A percentile compares a stretch with the other conserved stretches of the same genome.
Evolutionary conservation across 331 rosid genomes (phyloP).

Genomic region (Saraca asoca): DNA sequence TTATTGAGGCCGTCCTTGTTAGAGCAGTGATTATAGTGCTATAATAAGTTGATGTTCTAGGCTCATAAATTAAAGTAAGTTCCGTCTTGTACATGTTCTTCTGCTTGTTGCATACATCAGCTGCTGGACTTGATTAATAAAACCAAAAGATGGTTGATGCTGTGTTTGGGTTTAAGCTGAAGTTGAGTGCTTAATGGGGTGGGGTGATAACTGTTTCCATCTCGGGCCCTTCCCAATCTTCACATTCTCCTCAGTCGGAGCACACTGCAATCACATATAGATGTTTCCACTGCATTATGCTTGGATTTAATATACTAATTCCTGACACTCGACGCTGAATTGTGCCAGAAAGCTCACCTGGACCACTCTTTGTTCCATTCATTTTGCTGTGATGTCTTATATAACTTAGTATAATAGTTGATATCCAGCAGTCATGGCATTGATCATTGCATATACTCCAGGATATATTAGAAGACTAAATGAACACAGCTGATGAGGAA

Average conservation of each 20-base stretch:
- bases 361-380: neutral
- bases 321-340: slow-evolving; percentile 9
- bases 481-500: neutral
- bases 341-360: slow-evolving; percentile 11
- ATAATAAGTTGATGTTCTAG: slow-evolving; percentile 36
- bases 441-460: neutral
- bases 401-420: slow-evolving; percentile 11
- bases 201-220: no score
- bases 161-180: no score
- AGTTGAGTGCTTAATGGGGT: no score
- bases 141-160: no score
- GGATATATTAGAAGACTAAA: slow-evolving; percentile 6
- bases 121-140: neutral
- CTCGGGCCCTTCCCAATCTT: no score
- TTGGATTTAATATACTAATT: slow-evolving; percentile 10
- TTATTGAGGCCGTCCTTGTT: slow-evolving; percentile 86
- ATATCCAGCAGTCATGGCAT: neutral
- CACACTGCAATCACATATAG: no score
- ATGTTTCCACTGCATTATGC: slow-evolving; percentile 6
- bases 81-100: slow-evolving; percentile 4
- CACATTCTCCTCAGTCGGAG: no score
- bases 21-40: slow-evolving; percentile 60
- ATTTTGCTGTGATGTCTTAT: slow-evolving; percentile 1
- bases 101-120: slow-evolving; percentile 24
- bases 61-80: slow-evolving; percentile 20